phyloP scores from a whole-genome alignment of 371 early-diverging fungal species.

The Rhizopus arrhizus region DNA sequence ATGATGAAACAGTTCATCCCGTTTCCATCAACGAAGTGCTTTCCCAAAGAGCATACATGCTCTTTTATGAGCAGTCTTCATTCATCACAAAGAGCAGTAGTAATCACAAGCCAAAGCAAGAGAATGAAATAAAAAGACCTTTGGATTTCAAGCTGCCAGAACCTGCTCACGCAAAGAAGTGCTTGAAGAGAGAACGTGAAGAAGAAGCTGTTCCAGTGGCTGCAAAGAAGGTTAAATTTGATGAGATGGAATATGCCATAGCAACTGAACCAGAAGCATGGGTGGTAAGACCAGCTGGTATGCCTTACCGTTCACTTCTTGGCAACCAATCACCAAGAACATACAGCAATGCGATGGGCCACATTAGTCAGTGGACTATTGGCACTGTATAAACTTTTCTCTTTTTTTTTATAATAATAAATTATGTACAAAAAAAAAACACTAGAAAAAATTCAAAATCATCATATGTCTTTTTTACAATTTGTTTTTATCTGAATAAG shows the following conservation, averaged over 20 bases:
- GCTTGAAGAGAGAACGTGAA: constrained; percentile 1
- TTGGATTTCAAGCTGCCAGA: neutral
- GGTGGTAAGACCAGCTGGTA: constrained; percentile 20
- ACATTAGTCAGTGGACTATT: constrained; percentile 27
- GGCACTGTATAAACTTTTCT: neutral
- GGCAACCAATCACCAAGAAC: constrained; percentile 44
- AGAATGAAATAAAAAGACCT: neutral
- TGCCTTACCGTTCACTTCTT: constrained; percentile 32
- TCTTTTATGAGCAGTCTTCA: constrained; percentile 65
- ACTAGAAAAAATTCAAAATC: too few relatives aligned
- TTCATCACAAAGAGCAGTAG: neutral
- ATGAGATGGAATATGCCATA: neutral
- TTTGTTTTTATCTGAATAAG: too few relatives aligned
- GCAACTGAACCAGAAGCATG: constrained; percentile 24
- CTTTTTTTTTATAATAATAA: neutral
- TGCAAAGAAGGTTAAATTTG: neutral
- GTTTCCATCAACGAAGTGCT: constrained; percentile 71
- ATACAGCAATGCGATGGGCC: constrained; percentile 30
- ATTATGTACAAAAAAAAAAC: too few relatives aligned
- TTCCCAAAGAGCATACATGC: constrained; percentile 77
- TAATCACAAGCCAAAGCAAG: neutral
- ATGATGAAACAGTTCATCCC: constrained; percentile 70
- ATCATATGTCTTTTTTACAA: too few relatives aligned
- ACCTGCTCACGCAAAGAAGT: constrained; percentile 6
- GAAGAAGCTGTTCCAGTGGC: neutral